Evolutionary conservation across 768 basidiomycete genomes (phyloP).

Genomic region (Lentinula detonsa): DNA sequence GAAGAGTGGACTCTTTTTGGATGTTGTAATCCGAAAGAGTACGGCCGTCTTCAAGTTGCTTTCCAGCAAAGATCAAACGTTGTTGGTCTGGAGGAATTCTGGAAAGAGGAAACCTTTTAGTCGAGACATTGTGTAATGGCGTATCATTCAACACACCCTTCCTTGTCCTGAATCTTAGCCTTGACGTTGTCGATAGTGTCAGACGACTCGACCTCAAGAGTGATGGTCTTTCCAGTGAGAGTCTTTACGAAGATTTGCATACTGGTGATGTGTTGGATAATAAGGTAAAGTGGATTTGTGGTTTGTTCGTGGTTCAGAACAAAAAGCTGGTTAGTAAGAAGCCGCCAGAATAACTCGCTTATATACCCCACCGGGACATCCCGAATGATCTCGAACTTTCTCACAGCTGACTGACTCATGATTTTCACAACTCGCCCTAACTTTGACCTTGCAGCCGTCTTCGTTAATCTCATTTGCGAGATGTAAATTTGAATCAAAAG

Average conservation of each 20-base stretch:
- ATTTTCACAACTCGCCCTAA: not conserved
- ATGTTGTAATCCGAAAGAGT: conserved; percentile 68
- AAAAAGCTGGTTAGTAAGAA: not conserved
- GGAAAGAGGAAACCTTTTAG: conserved; percentile 2
- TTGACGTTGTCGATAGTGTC: conserved; percentile 70
- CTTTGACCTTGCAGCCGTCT: no score
- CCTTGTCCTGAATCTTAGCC: conserved; percentile 87
- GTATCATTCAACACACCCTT: conserved; percentile 43
- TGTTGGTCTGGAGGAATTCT: conserved; percentile 65
- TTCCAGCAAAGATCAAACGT: conserved; percentile 76
- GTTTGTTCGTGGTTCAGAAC: not conserved
- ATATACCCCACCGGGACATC: not conserved
- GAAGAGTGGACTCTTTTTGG: conserved; percentile 57
- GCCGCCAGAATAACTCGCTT: not conserved
- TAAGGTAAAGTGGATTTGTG: not conserved
- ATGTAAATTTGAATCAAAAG: no score
- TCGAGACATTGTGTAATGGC: not conserved
- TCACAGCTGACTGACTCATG: not conserved
- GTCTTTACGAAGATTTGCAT: conserved; percentile 50
- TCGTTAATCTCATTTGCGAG: no score
- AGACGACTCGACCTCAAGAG: conserved; percentile 66
- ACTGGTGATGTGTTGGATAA: conserved; percentile 9
- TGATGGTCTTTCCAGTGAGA: conserved; percentile 73
- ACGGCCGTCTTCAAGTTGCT: conserved; percentile 80
- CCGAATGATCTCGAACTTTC: not conserved